Conservation (phyloP, 2,329 filamentous ascomycete genomes). For the Nemania diffusa region DNA sequence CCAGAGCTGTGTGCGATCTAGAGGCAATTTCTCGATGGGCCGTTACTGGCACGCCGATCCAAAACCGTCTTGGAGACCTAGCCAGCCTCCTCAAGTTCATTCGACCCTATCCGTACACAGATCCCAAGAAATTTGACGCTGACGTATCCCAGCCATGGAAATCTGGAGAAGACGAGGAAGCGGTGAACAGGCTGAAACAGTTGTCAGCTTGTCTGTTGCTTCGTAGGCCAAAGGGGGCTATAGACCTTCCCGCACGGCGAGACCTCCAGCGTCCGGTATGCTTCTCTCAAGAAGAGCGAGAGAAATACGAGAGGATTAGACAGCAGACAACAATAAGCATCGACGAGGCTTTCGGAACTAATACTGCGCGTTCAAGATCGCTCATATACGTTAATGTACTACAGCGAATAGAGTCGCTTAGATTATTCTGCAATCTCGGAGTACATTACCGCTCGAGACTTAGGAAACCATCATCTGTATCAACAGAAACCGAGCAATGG, state of each 20-base stretch:
- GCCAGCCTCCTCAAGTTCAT: constrained; percentile 57
- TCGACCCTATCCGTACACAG: constrained; percentile 54
- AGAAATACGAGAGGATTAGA: neutral
- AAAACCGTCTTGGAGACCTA: constrained; percentile 58
- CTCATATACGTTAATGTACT: constrained; percentile 54
- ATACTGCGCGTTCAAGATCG: neutral
- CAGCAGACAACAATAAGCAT: neutral
- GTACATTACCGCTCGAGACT: constrained; percentile 51
- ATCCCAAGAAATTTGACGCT: constrained; percentile 52
- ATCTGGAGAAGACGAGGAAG: constrained; percentile 49
- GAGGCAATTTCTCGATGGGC: constrained; percentile 55
- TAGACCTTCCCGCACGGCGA: neutral
- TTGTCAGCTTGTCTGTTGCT: constrained; percentile 38
- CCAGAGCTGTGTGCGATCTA: constrained; percentile 33
- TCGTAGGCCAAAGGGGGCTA: neutral
- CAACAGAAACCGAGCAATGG: constrained; percentile 38
- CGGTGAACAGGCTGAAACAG: constrained; percentile 53
- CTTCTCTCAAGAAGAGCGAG: neutral
- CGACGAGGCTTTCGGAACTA: constrained; percentile 32
- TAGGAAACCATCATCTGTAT: constrained; percentile 9
- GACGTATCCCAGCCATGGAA: constrained; percentile 56
- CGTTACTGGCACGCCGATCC: constrained; percentile 61
- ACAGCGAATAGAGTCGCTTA: constrained; percentile 57
- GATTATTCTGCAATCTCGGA: constrained; percentile 60
- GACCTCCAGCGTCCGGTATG: neutral